Evolutionary conservation across 768 basidiomycete species (phyloP).

Genomic region (Tulasnella calospora): DNA sequence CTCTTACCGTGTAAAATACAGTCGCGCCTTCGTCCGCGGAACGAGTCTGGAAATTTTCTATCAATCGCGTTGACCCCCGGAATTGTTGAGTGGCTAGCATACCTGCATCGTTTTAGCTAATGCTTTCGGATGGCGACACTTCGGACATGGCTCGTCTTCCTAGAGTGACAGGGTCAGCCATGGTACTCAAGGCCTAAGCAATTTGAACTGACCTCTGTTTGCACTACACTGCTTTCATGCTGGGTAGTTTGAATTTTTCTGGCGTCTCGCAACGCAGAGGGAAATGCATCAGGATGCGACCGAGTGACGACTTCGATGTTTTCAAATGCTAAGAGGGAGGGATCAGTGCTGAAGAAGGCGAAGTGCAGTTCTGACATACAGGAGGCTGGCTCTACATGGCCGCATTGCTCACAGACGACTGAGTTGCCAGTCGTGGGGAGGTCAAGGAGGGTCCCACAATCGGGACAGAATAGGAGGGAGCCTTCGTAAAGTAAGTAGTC

Average conservation of each 20-base stretch:
- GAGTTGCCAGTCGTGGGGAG: constrained; percentile 70
- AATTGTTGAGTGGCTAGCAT: not conserved
- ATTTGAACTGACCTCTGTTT: constrained; percentile 57
- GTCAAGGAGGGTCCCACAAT: constrained; percentile 84
- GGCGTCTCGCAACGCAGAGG: constrained; percentile 79
- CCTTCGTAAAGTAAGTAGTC: constrained; percentile 44
- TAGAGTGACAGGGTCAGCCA: constrained; percentile 34
- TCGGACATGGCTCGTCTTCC: constrained; percentile 87
- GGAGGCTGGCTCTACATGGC: constrained; percentile 75
- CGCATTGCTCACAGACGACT: constrained; percentile 87
- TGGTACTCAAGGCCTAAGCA: constrained; percentile 27
- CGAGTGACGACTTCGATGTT: constrained; percentile 83
- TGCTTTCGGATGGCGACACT: constrained; percentile 77
- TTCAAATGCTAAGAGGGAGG: constrained; percentile 60
- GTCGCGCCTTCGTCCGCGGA: constrained; percentile 94
- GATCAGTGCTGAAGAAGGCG: not conserved
- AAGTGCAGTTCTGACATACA: constrained; percentile 53
- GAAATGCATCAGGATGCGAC: constrained; percentile 92
- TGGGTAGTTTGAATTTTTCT: constrained; percentile 82
- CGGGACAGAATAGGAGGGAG: constrained; percentile 88
- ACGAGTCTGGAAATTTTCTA: constrained; percentile 51
- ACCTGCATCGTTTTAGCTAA: constrained; percentile 79
- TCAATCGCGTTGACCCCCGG: not conserved
- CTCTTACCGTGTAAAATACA: constrained; percentile 83
- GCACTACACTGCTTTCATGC: constrained; percentile 62